These are phyloP conservation scores for Trametes punicea DNA, from an alignment of 768 basidiomycete genomes.

Conservation along the genomic window DNA sequence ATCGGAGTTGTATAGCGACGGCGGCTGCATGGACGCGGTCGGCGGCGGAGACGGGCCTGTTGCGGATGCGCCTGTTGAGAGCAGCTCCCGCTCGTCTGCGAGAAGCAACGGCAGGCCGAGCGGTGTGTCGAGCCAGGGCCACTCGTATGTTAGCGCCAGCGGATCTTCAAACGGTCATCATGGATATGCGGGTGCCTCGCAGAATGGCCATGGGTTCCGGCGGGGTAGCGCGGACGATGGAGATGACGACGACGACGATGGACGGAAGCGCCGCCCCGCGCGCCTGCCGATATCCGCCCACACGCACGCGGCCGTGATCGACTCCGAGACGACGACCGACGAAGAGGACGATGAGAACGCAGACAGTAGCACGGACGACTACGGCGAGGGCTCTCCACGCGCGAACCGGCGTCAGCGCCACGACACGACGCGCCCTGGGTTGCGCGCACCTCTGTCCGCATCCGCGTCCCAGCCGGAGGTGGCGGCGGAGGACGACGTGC, in stretches of 20 bases:
- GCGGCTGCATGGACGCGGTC: neutral
- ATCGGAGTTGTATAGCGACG: neutral
- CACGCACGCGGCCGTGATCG: neutral
- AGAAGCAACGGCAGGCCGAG: slow-evolving; percentile 9
- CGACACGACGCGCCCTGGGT: slow-evolving; percentile 15
- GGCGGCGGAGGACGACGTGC: slow-evolving; percentile 66
- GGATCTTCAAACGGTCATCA: slow-evolving; percentile 8
- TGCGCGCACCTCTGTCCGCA: slow-evolving; percentile 20
- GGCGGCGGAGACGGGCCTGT: slow-evolving; percentile 4
- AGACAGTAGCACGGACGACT: slow-evolving; percentile 41
- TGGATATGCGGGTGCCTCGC: slow-evolving; percentile 21
- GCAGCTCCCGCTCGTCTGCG: neutral
- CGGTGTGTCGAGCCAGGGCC: slow-evolving; percentile 4
- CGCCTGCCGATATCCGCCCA: slow-evolving; percentile 26
- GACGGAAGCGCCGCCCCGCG: slow-evolving; percentile 27
- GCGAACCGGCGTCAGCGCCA: neutral
- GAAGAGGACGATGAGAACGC: slow-evolving; percentile 41
- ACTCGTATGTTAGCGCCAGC: neutral
- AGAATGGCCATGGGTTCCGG: slow-evolving; percentile 25
- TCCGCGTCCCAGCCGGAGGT: slow-evolving; percentile 21
- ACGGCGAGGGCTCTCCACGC: slow-evolving; percentile 21
- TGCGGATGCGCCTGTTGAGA: slow-evolving; percentile 11
- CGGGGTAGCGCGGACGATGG: slow-evolving; percentile 31
- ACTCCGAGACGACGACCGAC: slow-evolving; percentile 16
- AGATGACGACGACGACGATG: slow-evolving; percentile 34